Conservation (phyloP, 768 basidiomycete genomes). For the Fomitopsis pulvina region DNA sequence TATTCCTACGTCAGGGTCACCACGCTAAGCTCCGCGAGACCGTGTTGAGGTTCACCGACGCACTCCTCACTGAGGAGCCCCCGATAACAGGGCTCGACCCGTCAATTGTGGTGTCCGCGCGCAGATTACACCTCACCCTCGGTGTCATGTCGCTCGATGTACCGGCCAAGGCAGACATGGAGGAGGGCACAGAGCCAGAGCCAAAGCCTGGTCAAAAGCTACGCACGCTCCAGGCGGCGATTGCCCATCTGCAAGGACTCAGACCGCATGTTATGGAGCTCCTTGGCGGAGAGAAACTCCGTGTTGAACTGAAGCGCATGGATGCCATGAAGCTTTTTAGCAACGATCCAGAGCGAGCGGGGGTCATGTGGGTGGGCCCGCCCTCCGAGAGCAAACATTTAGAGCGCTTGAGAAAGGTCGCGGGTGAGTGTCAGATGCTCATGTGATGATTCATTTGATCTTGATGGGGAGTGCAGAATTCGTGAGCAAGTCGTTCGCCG, state of each 20-base stretch:
- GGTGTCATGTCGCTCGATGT: conserved; percentile 62
- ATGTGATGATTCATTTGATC: neutral
- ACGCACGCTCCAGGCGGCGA: conserved; percentile 19
- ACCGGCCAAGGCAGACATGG: neutral
- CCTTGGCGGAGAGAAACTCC: conserved; percentile 27
- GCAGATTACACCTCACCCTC: conserved; percentile 65
- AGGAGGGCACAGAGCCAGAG: too few species aligned
- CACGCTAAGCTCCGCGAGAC: conserved; percentile 23
- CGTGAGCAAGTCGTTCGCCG: conserved; percentile 22
- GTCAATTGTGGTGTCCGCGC: conserved; percentile 47
- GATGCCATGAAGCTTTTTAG: conserved; percentile 41
- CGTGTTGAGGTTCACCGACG: conserved; percentile 21
- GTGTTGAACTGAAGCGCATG: conserved; percentile 39
- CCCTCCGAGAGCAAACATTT: conserved; percentile 26
- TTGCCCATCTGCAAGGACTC: conserved; percentile 19
- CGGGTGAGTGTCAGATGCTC: conserved; percentile 22
- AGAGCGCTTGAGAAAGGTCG: conserved; percentile 24
- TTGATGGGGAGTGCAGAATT: too few species aligned
- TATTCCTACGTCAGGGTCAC: conserved; percentile 20
- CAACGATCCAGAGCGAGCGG: conserved; percentile 33
- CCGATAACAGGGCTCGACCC: conserved; percentile 48
- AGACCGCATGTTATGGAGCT: conserved; percentile 36
- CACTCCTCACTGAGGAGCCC: conserved; percentile 24
- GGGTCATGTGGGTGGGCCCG: conserved; percentile 55
- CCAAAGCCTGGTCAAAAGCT: too few species aligned